phyloP scores from a whole-genome alignment of 257 asterid species.

The Gentiana macrophylla region DNA sequence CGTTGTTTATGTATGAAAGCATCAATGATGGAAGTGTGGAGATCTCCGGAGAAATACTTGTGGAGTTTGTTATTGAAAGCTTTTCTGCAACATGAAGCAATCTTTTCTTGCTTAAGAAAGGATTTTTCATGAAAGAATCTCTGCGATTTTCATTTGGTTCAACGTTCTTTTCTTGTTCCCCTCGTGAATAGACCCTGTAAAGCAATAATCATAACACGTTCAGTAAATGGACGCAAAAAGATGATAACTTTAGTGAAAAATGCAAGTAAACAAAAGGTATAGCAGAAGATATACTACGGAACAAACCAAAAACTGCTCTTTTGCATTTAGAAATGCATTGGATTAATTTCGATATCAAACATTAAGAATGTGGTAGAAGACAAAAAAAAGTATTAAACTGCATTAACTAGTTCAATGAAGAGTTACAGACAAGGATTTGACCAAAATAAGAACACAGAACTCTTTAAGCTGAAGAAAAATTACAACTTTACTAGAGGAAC shows the following conservation, averaged over 20 bases:
- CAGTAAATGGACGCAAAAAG: no score
- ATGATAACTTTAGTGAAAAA: neutral
- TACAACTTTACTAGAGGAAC: no score
- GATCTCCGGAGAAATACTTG: conserved; percentile 14
- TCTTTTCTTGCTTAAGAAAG: conserved; percentile 16
- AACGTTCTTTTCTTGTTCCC: conserved; percentile 2
- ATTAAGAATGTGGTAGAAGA: no score
- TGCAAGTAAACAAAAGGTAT: neutral
- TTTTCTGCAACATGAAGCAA: conserved; percentile 20
- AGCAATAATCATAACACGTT: neutral
- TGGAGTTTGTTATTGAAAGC: conserved; percentile 17
- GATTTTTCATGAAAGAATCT: neutral
- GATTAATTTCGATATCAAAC: no score
- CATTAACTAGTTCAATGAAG: no score
- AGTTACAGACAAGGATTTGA: no score
- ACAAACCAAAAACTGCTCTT: no score
- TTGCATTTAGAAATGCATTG: no score
- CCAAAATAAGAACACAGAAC: no score
- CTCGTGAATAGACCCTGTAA: conserved; percentile 8
- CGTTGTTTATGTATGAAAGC: conserved; percentile 37
- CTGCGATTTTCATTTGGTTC: conserved; percentile 1
- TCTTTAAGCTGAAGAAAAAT: no score
- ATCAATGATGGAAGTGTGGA: conserved; percentile 34
- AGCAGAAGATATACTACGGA: no score
- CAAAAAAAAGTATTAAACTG: no score